phyloP scores from a whole-genome alignment of 2,329 filamentous ascomycete species.

The Falciphora oryzae region DNA sequence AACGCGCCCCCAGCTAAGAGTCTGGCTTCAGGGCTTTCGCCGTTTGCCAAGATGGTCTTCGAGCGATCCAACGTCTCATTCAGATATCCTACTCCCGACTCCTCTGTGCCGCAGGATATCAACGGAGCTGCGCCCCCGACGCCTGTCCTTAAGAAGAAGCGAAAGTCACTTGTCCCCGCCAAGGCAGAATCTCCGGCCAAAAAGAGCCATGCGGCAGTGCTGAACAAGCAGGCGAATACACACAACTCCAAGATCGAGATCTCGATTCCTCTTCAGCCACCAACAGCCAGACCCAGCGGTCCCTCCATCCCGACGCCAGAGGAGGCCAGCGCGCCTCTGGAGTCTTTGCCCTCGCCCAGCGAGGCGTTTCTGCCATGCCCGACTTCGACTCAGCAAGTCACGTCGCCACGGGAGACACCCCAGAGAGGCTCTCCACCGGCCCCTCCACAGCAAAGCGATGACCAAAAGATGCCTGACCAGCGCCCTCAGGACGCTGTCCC shows the following conservation, averaged over 20 bases:
- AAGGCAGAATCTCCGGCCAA: constrained; percentile 15
- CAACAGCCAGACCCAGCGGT: constrained; percentile 9
- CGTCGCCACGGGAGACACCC: neutral
- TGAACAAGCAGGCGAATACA: constrained; percentile 25
- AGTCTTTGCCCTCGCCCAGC: neutral
- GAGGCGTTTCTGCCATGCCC: constrained; percentile 9
- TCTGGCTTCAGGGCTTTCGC: constrained; percentile 39
- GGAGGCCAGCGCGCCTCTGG: neutral
- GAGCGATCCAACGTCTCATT: constrained; percentile 36
- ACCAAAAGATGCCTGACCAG: neutral
- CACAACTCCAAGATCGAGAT: constrained; percentile 39
- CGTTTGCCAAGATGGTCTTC: constrained; percentile 44
- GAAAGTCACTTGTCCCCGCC: constrained; percentile 18
- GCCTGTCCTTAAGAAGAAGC: constrained; percentile 22
- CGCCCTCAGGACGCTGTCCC: neutral
- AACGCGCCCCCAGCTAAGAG: constrained; percentile 22
- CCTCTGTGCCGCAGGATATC: constrained; percentile 17
- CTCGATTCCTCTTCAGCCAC: constrained; percentile 38
- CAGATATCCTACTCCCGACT: constrained; percentile 33
- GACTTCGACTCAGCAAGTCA: constrained; percentile 1
- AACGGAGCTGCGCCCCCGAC: constrained; percentile 3
- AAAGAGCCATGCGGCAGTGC: constrained; percentile 15
- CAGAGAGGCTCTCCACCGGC: neutral
- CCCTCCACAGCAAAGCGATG: neutral
- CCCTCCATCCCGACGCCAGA: neutral